A percentile compares a stretch with the other conserved stretches of the same genome.
These are phyloP conservation scores for Tetrapisispora arboricola DNA, from an alignment of 805 yeast genomes.

Conservation along the genomic window DNA sequence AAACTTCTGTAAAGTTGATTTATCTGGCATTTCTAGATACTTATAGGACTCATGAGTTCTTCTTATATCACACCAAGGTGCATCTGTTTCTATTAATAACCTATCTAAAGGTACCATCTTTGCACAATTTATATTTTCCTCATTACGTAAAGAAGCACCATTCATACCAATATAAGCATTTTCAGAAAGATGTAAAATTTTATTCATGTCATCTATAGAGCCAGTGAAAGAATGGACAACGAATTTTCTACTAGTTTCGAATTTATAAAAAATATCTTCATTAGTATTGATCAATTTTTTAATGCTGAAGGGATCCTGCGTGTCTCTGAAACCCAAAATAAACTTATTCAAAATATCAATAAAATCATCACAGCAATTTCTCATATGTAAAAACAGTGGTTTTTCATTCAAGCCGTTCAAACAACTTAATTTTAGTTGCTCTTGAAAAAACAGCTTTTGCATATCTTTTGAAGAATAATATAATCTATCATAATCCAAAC, in stretches of 20 bases:
- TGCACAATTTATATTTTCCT: slow-evolving; percentile 61
- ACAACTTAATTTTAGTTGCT: slow-evolving; percentile 54
- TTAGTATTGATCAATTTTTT: slow-evolving; percentile 3
- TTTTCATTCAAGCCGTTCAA: slow-evolving; percentile 23
- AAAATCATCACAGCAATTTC: slow-evolving; percentile 79
- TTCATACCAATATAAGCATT: slow-evolving; percentile 62
- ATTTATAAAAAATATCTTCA: slow-evolving; percentile 21
- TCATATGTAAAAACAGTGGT: slow-evolving; percentile 85
- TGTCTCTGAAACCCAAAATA: slow-evolving; percentile 33
- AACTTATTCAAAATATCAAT: slow-evolving; percentile 53
- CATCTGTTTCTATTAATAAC: slow-evolving; percentile 84
- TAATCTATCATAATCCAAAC: slow-evolving; percentile 86
- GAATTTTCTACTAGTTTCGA: slow-evolving; percentile 40
- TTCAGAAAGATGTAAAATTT: slow-evolving; percentile 36
- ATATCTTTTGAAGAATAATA: slow-evolving; percentile 59
- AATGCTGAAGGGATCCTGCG: slow-evolving; percentile 16
- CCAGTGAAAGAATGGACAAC: slow-evolving; percentile 97
- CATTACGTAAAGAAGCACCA: slow-evolving; percentile 83
- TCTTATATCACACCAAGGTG: slow-evolving; percentile 97
- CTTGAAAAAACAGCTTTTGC: slow-evolving; percentile 57
- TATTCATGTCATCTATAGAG: slow-evolving; percentile 47
- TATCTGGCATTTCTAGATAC: slow-evolving; percentile 33
- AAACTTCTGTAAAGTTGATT: slow-evolving; percentile 5
- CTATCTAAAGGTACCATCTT: slow-evolving; percentile 55
- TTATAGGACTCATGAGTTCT: slow-evolving; percentile 69